Evolutionary conservation across 306 rosid genomes (phyloP).

Genomic region (Sesbania bispinosa): DNA sequence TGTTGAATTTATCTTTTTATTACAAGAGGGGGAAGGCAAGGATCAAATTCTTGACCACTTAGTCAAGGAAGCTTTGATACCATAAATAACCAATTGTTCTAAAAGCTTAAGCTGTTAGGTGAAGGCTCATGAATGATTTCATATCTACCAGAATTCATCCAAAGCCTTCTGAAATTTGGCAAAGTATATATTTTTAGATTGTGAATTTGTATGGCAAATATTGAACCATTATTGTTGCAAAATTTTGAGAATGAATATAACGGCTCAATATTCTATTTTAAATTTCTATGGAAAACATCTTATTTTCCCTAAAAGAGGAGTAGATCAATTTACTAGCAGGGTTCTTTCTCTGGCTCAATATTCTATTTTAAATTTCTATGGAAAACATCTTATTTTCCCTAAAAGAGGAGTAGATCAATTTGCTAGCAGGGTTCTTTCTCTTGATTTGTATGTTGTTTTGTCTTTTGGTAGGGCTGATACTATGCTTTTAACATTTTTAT

Average conservation of each 20-base stretch:
- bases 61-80: not conserved
- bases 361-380: not conserved
- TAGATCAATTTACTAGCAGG: conserved; percentile 1
- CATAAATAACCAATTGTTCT: not conserved
- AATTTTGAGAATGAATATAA: not conserved
- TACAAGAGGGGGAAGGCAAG: not conserved
- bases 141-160: not conserved
- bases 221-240: not conserved
- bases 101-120: not conserved
- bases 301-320: not conserved
- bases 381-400: not conserved
- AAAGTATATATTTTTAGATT: not conserved
- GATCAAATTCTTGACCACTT: not conserved
- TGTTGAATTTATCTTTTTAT: not conserved
- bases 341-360: not conserved
- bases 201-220: not conserved
- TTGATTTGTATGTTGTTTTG: not conserved
- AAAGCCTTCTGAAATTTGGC: not conserved
- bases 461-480: not conserved
- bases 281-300: not conserved
- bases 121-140: not conserved
- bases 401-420: conserved; percentile 13
- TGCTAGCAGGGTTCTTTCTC: not conserved
- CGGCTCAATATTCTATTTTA: not conserved
- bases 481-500: not conserved